Conservation (phyloP, 78 protist genomes). For the Dictyostelium discoideum region dicty_2.7 NC_007088.5:919001-919500, state of each 20-base stretch:
- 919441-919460: conserved; percentile 53
- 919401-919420: conserved; percentile 30
- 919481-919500: conserved; percentile 70
- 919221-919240: not conserved
- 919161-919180: conserved; percentile 1
- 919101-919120: not conserved
- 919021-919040: not conserved
- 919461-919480: conserved; percentile 54
- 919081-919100: too few relatives aligned
- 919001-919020: too few relatives aligned
- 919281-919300: conserved; percentile 62
- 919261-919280: conserved; percentile 40
- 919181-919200: conserved; percentile 5
- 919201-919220: conserved; percentile 25
- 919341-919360: conserved; percentile 37
- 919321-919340: conserved; percentile 75
- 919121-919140: not conserved
- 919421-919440: not conserved
- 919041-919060: not conserved
- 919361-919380: conserved; percentile 46
- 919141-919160: not conserved
- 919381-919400: conserved; percentile 70
- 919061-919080: not conserved
- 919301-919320: conserved; percentile 78
- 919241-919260: conserved; percentile 5